Conservation (phyloP, 768 basidiomycete genomes). For the Russula brevipes region DNA sequence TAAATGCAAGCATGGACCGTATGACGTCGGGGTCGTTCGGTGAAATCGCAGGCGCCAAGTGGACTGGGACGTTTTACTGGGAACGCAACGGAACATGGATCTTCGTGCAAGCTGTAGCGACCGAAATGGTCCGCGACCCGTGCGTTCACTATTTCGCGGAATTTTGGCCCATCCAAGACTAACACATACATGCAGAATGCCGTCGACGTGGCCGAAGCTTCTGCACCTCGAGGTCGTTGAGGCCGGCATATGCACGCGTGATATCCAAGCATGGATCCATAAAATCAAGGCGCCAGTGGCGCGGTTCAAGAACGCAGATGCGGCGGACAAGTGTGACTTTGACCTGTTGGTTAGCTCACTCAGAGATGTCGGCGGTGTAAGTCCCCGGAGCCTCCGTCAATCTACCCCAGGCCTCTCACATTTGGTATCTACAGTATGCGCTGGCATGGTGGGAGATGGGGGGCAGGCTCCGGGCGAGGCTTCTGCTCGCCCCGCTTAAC, state of each 20-base stretch:
- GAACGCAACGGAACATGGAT: neutral
- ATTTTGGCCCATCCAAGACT: neutral
- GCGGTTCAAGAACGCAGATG: neutral
- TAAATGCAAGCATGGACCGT: neutral
- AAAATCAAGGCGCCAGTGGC: neutral
- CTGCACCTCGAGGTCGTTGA: neutral
- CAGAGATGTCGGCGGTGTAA: slow-evolving; percentile 1
- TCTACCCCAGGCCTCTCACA: neutral
- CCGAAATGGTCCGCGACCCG: neutral
- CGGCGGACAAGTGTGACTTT: neutral
- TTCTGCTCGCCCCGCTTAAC: slow-evolving; percentile 9
- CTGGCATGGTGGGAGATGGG: neutral
- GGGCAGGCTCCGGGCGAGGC: neutral
- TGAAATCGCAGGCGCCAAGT: neutral
- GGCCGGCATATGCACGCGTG: neutral
- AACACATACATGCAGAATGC: neutral
- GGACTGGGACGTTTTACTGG: neutral
- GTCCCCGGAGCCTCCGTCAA: neutral
- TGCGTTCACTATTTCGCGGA: neutral
- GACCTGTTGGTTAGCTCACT: neutral
- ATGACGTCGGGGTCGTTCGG: neutral
- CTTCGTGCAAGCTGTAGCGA: neutral
- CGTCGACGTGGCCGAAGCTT: neutral
- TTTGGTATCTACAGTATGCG: neutral
- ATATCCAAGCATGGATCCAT: slow-evolving; percentile 7